Percentiles rank a stretch among this genome's conserved stretches.
These are phyloP conservation scores for Helianthus tuberosus DNA, from an alignment of 129 eudicot species.

Conservation along the genomic window DNA sequence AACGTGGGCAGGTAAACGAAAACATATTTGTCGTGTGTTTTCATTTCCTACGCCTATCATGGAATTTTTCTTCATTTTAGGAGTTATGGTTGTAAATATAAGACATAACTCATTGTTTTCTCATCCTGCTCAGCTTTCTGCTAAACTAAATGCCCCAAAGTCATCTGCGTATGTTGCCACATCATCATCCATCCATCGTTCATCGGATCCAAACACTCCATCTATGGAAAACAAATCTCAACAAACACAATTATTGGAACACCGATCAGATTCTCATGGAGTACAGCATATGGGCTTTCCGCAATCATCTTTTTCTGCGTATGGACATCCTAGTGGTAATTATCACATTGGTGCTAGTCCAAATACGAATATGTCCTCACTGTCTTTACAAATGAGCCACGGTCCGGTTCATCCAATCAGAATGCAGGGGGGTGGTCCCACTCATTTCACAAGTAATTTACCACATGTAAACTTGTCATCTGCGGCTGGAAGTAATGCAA, in stretches of 20 bases:
- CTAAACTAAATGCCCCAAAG: slow-evolving; percentile 41
- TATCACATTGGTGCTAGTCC: slow-evolving; percentile 44
- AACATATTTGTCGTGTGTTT: slow-evolving; percentile 13
- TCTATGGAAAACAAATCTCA: slow-evolving; percentile 39
- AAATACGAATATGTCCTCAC: slow-evolving; percentile 47
- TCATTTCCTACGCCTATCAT: not conserved
- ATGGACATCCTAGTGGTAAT: slow-evolving; percentile 51
- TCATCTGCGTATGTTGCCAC: slow-evolving; percentile 33
- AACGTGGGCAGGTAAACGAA: slow-evolving; percentile 53
- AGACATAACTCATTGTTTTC: not conserved
- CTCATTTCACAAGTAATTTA: slow-evolving; percentile 44
- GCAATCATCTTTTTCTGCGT: slow-evolving; percentile 53
- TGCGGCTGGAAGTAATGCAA: slow-evolving; percentile 50
- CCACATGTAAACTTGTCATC: slow-evolving; percentile 43
- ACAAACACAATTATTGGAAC: slow-evolving; percentile 14
- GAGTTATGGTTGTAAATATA: not conserved
- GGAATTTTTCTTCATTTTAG: not conserved
- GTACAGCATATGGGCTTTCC: slow-evolving; percentile 62
- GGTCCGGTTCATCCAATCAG: slow-evolving; percentile 34
- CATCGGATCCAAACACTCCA: slow-evolving; percentile 41
- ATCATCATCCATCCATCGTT: slow-evolving; percentile 29
- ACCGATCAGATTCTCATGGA: too few species aligned
- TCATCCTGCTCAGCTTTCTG: slow-evolving; percentile 45
- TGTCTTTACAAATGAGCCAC: slow-evolving; percentile 50
- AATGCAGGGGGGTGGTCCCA: slow-evolving; percentile 40